Evolutionary conservation across 2,329 filamentous ascomycete species (phyloP), one percentile per base, ranked within the genome.

Genomic region (Nannizziopsis barbatae): DNA sequence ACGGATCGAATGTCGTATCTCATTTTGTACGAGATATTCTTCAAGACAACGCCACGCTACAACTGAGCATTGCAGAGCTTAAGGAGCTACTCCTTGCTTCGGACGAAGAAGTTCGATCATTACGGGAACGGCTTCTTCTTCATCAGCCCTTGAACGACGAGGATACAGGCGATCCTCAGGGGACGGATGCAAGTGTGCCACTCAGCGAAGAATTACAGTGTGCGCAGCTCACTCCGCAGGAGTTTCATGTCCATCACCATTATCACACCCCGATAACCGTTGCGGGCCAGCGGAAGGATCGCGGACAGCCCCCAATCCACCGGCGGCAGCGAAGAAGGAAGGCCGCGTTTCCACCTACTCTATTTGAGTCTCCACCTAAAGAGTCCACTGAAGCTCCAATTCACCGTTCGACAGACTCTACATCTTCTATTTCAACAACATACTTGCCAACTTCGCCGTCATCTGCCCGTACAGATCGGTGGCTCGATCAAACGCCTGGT

Each of bases 11-110:
- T 50, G 86, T 94, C 33, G 86, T 96, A n/a, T 89, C 86, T 15
- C 86, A 93, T 61, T 96, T 98, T 58, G 92, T 98, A 49, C 87
- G 89, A 56, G 92, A 96, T 63, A 85, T 98, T 49, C 72, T 98
- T 14, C 83, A 94, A 59, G 92, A 98, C 64, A 98, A 98, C 61
- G 87, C 89, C 8, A 95, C 87, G 57, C 71, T 98, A 39, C 92
- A 98, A 64, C 76, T 92, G 53, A 88, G 88, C 12, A 93, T 96
- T 51, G 79, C 89, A 45, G 92, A 98, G 68, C 70, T 98, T 42
- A 77, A 89, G 14, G 89, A 95, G 62, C 82, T 98, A 80, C 74
- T 98, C 17, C 77, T 87, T 59, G 88, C 79, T 62, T 95, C 90
- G 2, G 94, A 96, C 60, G 86, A 95, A 58, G 90, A 98, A 66